Conservation (phyloP, 2,329 filamentous ascomycete genomes). For the Zymoseptoria crescenta region DNA sequence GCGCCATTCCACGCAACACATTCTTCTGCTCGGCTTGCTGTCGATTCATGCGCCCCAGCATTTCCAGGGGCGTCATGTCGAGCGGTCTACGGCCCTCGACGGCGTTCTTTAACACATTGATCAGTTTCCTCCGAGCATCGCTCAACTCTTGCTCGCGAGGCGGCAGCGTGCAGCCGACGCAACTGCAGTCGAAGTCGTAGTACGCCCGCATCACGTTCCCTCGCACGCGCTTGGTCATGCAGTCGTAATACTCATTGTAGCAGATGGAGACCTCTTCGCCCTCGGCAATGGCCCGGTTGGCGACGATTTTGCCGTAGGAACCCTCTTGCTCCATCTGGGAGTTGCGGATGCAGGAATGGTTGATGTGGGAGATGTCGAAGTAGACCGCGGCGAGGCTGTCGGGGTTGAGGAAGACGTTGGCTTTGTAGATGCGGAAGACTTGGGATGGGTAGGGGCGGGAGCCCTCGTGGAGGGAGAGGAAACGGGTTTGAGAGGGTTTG, state of each 20-base stretch:
- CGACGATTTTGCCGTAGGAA: not conserved
- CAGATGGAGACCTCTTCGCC: slow-evolving; percentile 8
- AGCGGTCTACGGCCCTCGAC: not conserved
- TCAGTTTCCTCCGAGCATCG: not conserved
- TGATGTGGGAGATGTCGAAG: slow-evolving; percentile 4
- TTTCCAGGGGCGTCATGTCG: not conserved
- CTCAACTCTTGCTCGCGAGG: not conserved
- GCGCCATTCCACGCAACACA: not conserved
- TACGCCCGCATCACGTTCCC: not conserved
- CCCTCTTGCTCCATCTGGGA: not conserved
- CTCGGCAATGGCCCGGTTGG: slow-evolving; percentile 4
- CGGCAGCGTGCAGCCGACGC: not conserved
- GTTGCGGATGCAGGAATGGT: slow-evolving; percentile 11
- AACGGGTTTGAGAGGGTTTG: not conserved
- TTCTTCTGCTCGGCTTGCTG: slow-evolving; percentile 2
- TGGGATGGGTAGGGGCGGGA: slow-evolving; percentile 1
- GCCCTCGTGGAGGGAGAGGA: slow-evolving; percentile 7
- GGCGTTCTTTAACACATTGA: not conserved
- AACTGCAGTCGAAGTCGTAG: slow-evolving; percentile 3
- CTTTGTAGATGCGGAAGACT: slow-evolving; percentile 6
- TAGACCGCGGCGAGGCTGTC: not conserved
- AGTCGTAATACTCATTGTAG: slow-evolving; percentile 1
- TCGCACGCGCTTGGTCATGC: not conserved
- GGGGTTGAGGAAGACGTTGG: slow-evolving; percentile 1
- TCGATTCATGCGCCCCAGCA: not conserved